Conservation (phyloP, 768 basidiomycete genomes). For the Candolleomyces efflorescens region DNA sequence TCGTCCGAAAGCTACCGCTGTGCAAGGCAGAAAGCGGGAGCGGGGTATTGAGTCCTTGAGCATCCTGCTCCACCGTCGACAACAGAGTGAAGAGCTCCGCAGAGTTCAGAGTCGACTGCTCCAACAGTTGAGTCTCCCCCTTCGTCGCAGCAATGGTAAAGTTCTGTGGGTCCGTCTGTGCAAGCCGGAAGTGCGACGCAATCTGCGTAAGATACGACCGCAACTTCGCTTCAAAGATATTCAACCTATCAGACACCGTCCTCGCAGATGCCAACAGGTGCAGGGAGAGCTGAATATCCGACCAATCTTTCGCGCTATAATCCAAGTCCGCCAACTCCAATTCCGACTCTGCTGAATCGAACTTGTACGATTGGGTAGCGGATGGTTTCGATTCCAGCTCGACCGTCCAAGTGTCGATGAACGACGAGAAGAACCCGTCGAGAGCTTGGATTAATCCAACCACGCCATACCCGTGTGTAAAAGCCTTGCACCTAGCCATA, state of each 20-base stretch:
- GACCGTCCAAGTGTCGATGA: slow-evolving; percentile 61
- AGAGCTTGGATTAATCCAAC: slow-evolving; percentile 69
- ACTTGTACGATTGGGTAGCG: slow-evolving; percentile 22
- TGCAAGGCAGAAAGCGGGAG: slow-evolving; percentile 21
- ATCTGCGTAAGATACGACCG: slow-evolving; percentile 54
- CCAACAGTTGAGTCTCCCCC: slow-evolving; percentile 71
- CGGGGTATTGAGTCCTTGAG: slow-evolving; percentile 6
- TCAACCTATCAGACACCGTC: slow-evolving; percentile 63
- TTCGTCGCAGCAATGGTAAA: slow-evolving; percentile 55
- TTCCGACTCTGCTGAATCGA: slow-evolving; percentile 28
- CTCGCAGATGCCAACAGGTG: slow-evolving; percentile 83
- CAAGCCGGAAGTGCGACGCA: slow-evolving; percentile 53
- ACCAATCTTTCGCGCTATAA: slow-evolving; percentile 88
- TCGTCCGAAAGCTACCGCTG: slow-evolving; percentile 27
- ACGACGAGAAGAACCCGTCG: slow-evolving; percentile 65
- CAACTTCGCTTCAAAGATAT: slow-evolving; percentile 67
- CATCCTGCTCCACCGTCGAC: slow-evolving; percentile 45
- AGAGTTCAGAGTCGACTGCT: slow-evolving; percentile 83
- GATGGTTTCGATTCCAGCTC: slow-evolving; percentile 40
- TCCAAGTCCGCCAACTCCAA: slow-evolving; percentile 78
- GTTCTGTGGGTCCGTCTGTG: slow-evolving; percentile 48
- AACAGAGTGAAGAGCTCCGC: slow-evolving; percentile 65
- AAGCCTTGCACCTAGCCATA: slow-evolving; percentile 62
- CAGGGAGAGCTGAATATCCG: slow-evolving; percentile 74
- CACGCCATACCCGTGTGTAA: slow-evolving; percentile 90